These are phyloP conservation scores for Exophiala mesophila DNA, from an alignment of 2,329 filamentous ascomycete species.

Conservation along the genomic window DNA sequence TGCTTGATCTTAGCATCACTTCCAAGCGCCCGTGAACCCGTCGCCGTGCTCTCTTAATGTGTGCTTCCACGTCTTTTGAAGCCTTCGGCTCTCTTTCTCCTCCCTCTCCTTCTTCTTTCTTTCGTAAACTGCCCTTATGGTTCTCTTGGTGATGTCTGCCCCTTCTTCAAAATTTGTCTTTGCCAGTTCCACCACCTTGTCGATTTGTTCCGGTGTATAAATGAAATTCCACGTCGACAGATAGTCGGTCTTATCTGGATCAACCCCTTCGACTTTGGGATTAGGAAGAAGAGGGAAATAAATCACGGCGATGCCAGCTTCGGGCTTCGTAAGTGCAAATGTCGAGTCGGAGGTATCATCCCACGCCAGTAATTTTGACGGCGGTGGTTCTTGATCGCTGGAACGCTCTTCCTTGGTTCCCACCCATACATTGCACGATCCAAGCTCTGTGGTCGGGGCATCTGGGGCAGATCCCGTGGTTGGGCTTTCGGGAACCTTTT, in stretches of 20 bases:
- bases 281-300: conserved; percentile 91
- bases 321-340: conserved; percentile 66
- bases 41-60: conserved; percentile 13
- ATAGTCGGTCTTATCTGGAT: conserved; percentile 77
- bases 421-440: conserved; percentile 94
- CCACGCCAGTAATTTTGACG: conserved; percentile 46
- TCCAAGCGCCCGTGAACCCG: conserved; percentile 10
- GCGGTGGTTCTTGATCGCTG: conserved; percentile 49
- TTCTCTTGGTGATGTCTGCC: conserved; percentile 68
- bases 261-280: conserved; percentile 67
- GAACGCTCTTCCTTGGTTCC: conserved; percentile 73
- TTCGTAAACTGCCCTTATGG: conserved; percentile 86
- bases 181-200: conserved; percentile 75
- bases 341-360: conserved; percentile 52
- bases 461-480: conserved; percentile 44
- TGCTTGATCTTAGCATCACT: too few relatives aligned
- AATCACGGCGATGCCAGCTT: conserved; percentile 81
- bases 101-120: conserved; percentile 70
- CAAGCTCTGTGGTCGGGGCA: conserved; percentile 52
- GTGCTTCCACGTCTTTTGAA: conserved; percentile 25
- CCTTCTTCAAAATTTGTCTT: conserved; percentile 83
- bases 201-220: conserved; percentile 85
- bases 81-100: conserved; percentile 43
- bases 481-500: conserved; percentile 37
- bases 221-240: conserved; percentile 98